phyloP scores from a whole-genome alignment of 108 stramenopile genomes.

The Fragilaria radians region DNA sequence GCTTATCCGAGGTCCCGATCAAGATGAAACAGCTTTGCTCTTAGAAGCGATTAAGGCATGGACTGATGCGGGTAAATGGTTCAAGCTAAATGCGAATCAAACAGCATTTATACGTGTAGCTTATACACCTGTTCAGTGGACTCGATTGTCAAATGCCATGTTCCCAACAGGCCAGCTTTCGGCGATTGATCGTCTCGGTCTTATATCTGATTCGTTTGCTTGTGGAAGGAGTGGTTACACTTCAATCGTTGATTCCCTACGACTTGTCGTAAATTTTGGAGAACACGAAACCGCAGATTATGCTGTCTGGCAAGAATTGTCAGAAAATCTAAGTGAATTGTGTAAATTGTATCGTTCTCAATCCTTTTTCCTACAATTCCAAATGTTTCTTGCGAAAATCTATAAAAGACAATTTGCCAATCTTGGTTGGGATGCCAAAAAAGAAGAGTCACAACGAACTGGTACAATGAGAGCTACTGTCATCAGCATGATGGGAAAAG shows the following conservation, averaged over 20 bases:
- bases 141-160: not conserved
- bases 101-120: slow-evolving; percentile 6
- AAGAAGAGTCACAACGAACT: slow-evolving; percentile 5
- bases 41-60: slow-evolving; percentile 4
- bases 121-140: not conserved
- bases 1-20: slow-evolving; percentile 9
- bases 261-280: slow-evolving; percentile 9
- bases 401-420: slow-evolving; percentile 1
- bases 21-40: not conserved
- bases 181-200: not conserved
- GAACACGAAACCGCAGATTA: slow-evolving; percentile 13
- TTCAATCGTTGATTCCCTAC: slow-evolving; percentile 10
- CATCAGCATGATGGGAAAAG: slow-evolving; percentile 7
- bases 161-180: not conserved
- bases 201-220: not conserved
- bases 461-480: slow-evolving; percentile 7
- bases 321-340: slow-evolving; percentile 4
- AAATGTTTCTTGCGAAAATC: slow-evolving; percentile 1
- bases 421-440: slow-evolving; percentile 7
- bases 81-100: slow-evolving; percentile 12
- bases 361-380: slow-evolving; percentile 8
- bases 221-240: not conserved
- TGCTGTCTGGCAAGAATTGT: slow-evolving; percentile 12
- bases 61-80: slow-evolving; percentile 6
- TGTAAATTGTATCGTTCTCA: slow-evolving; percentile 5